phyloP scores from a whole-genome alignment of 495 filamentous ascomycete genomes.

The Penicillium flavigenum region DNA sequence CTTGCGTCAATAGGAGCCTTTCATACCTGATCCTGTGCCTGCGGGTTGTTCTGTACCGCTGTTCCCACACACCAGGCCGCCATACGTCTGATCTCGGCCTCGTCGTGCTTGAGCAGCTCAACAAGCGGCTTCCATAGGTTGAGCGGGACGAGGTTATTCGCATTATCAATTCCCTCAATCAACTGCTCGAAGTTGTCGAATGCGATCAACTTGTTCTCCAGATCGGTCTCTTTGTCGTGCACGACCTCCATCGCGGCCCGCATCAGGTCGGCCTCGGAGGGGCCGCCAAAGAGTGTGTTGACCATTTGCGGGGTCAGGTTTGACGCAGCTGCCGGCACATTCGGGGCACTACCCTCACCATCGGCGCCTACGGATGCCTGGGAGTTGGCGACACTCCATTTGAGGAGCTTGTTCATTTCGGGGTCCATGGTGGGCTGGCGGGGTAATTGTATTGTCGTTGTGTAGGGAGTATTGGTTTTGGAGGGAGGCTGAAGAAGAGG shows the following conservation, averaged over 20 bases:
- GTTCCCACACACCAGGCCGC: slow-evolving; percentile 93
- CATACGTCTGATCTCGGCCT: slow-evolving; percentile 70
- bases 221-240: slow-evolving; percentile 56
- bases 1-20: not conserved
- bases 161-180: slow-evolving; percentile 90
- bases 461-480: slow-evolving; percentile 10
- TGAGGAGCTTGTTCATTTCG: slow-evolving; percentile 75
- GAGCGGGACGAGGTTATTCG: slow-evolving; percentile 80
- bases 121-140: slow-evolving; percentile 80
- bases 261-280: slow-evolving; percentile 90
- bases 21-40: slow-evolving; percentile 70
- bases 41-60: slow-evolving; percentile 92
- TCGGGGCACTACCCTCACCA: slow-evolving; percentile 30
- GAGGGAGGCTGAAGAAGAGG: not conserved
- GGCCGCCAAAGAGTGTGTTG: slow-evolving; percentile 71
- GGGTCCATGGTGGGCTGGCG: slow-evolving; percentile 49
- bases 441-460: not conserved
- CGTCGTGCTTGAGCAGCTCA: slow-evolving; percentile 60
- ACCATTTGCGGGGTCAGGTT: slow-evolving; percentile 65
- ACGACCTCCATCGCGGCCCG: slow-evolving; percentile 74
- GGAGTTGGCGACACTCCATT: slow-evolving; percentile 91
- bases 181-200: slow-evolving; percentile 97
- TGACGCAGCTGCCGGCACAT: slow-evolving; percentile 40
- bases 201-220: slow-evolving; percentile 79
- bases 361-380: slow-evolving; percentile 18